Base-by-base conservation (phyloP, 495 filamentous ascomycete species). In the Xylona heveae region DNA sequence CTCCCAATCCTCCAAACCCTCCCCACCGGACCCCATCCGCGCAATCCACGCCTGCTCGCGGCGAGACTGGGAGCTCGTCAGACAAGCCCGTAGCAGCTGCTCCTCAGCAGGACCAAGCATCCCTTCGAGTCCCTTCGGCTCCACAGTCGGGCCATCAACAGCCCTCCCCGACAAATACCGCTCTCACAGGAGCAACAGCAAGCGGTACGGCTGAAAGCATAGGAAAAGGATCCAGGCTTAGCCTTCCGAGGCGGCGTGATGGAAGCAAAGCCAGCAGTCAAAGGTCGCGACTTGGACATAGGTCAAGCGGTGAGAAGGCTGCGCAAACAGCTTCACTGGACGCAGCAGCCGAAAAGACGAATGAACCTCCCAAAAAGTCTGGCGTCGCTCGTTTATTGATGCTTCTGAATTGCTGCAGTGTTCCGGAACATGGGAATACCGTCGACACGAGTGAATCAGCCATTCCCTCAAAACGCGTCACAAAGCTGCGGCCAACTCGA, bases 371-470 rank as follows among this genome's bases (percentile, higher is more conserved):
- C 33, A 75, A 71, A 48, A 78, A 75, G 55, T 68, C 67, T 49
- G 58, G 55, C 31, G 61, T 51, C 24, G 50, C 43, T 19, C 53
- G 68, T 6, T 54, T 93, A 23, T 53, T 90, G 14, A 61, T 78
- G 17, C 70, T 88, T 35, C 57, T 93, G 30, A 73, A 65, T 31
- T 93, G 83, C 57, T 93, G 82, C 49, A 70, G 71, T 19, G 66
- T 72, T 18, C 62, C 70, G 24, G 64, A 71, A 36, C 52, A 66
- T 28, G 66, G 65, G n/a, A 67, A 72, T 35, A 54, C 66, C 2
- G 57, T 71, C 24, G 70, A 68, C 36, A 50, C 55, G 33, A 67
- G 70, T 24, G 77, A 78, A 26, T 46, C 58, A 26, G 43, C 57
- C 24, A 50, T 76, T 15, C 70, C 76, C 28, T 56, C 68, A 21